Evolutionary conservation across 2,329 filamentous ascomycete genomes (phyloP).

Genomic region (Calonectria honghensis): DNA sequence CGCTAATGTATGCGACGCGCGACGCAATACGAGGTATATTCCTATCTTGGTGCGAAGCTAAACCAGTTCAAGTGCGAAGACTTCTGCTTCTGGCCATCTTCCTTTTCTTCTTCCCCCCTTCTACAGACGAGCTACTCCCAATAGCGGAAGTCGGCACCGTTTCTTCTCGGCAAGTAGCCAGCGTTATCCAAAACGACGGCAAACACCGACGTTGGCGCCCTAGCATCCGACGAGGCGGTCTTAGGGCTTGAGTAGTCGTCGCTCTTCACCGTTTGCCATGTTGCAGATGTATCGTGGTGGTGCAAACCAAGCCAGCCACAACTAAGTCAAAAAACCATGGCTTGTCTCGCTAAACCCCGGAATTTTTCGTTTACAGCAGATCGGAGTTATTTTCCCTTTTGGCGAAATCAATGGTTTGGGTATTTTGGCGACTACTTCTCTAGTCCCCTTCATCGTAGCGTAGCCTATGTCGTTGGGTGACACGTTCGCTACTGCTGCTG

Average conservation of each 20-base stretch:
- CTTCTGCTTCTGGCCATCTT: background rate
- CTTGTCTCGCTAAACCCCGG: background rate
- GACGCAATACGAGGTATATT: background rate
- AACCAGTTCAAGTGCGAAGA: background rate
- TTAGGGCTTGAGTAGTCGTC: background rate
- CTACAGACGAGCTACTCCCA: background rate
- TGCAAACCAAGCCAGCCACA: background rate
- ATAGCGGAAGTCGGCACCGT: conserved; percentile 3
- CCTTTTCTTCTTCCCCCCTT: background rate
- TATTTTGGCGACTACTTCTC: background rate
- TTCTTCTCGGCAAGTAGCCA: background rate
- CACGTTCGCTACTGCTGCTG: background rate
- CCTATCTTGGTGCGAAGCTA: background rate
- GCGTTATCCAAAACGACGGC: background rate
- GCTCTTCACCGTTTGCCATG: too few species aligned
- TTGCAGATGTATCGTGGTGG: background rate
- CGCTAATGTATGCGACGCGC: background rate
- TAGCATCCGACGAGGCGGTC: background rate
- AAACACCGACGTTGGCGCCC: background rate
- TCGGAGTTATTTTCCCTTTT: background rate
- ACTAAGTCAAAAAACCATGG: background rate
- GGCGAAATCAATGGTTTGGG: background rate
- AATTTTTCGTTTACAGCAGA: background rate
- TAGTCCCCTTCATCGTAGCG: background rate
- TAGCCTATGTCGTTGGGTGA: background rate